Percentiles rank a stretch among this genome's conserved stretches.
phyloP scores from a whole-genome alignment of 225 moss, liverwort and hornwort species.

The Marchantia paleacea region DNA sequence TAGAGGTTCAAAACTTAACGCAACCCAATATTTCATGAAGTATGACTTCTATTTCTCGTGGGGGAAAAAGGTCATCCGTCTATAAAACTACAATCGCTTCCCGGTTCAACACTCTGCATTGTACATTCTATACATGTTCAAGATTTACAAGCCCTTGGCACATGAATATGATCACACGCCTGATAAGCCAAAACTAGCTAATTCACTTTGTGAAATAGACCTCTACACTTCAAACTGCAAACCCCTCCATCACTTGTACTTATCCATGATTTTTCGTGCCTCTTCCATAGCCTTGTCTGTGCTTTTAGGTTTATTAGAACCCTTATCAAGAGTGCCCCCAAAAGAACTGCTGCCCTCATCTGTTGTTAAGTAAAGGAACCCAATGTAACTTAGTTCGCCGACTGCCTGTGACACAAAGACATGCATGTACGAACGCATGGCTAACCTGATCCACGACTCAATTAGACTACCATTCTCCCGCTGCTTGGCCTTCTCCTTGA shows the following conservation, averaged over 20 bases:
- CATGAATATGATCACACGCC: neutral
- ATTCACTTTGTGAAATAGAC: neutral
- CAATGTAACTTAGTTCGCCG: conserved; percentile 68
- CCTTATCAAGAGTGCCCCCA: conserved; percentile 37
- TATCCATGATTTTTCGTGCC: conserved; percentile 89
- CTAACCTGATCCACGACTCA: too few relatives aligned
- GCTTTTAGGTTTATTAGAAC: conserved; percentile 42
- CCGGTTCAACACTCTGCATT: neutral
- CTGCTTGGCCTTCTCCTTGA: too few relatives aligned
- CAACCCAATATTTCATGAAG: neutral
- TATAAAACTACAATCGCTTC: neutral
- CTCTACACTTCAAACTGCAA: neutral
- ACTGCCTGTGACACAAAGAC: conserved; percentile 62
- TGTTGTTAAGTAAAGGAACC: conserved; percentile 59
- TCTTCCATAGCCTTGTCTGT: conserved; percentile 69
- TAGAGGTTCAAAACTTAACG: neutral
- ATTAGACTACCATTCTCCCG: too few relatives aligned
- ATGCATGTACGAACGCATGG: neutral
- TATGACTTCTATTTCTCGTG: too few relatives aligned
- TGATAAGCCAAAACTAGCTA: neutral
- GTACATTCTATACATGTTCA: conserved; percentile 5
- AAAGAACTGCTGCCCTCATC: conserved; percentile 49
- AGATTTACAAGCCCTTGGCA: neutral
- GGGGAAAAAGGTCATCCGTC: neutral
- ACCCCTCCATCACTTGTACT: conserved; percentile 48